A percentile compares a stretch with the other conserved stretches of the same genome.
Conservation (phyloP, 768 basidiomycete species). For the Amanita polypyramis region DNA sequence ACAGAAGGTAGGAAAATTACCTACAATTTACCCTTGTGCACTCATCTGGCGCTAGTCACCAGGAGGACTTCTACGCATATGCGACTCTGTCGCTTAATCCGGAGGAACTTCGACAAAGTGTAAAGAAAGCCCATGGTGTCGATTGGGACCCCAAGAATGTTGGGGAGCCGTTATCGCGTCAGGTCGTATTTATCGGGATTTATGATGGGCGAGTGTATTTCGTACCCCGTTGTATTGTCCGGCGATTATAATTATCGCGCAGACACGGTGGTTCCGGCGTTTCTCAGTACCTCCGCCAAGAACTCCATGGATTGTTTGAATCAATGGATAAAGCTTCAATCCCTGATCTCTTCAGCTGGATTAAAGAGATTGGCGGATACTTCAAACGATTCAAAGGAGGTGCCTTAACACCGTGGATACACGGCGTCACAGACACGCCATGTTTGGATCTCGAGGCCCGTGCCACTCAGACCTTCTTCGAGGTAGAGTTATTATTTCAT, state of each 20-base stretch:
- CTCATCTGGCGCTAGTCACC: slow-evolving; percentile 36
- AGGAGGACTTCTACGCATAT: slow-evolving; percentile 82
- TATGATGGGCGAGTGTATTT: slow-evolving; percentile 62
- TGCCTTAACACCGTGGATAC: slow-evolving; percentile 59
- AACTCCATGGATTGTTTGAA: slow-evolving; percentile 80
- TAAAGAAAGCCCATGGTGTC: slow-evolving; percentile 50
- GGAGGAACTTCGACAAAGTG: slow-evolving; percentile 55
- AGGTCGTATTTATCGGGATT: slow-evolving; percentile 81
- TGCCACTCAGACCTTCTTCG: slow-evolving; percentile 78
- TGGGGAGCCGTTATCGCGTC: slow-evolving; percentile 48
- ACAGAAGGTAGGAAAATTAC: slow-evolving; percentile 40
- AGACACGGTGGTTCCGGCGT: slow-evolving; percentile 92
- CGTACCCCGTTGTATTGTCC: neutral
- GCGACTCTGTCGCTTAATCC: slow-evolving; percentile 68
- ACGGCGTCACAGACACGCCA: slow-evolving; percentile 20
- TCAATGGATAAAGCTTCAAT: slow-evolving; percentile 60
- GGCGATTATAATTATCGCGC: neutral
- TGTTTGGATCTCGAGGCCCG: slow-evolving; percentile 74
- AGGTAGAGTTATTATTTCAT: slow-evolving; percentile 30
- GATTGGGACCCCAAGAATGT: slow-evolving; percentile 63
- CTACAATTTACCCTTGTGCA: neutral
- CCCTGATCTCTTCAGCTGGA: slow-evolving; percentile 67
- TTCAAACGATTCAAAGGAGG: slow-evolving; percentile 86
- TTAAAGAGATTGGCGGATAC: slow-evolving; percentile 78
- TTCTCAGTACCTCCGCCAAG: slow-evolving; percentile 74